Percentiles rank a stretch among this genome's conserved stretches.
Evolutionary conservation across 2,329 filamentous ascomycete genomes (phyloP).

Genomic region (Diaporthe vaccinii): DNA sequence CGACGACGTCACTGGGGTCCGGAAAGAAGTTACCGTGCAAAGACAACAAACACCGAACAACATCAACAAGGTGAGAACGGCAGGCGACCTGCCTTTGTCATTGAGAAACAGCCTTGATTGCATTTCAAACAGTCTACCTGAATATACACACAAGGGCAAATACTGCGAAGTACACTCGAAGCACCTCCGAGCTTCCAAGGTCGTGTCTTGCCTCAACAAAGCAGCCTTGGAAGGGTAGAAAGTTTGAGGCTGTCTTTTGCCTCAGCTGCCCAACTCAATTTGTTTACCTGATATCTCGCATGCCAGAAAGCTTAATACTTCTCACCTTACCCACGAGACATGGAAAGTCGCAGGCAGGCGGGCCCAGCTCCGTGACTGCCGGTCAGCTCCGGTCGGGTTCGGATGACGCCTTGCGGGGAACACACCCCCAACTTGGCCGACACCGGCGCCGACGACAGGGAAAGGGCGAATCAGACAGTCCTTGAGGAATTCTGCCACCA

Average conservation of each 20-base stretch:
- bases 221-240: no score
- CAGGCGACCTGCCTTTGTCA: not conserved
- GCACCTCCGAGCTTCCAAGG: not conserved
- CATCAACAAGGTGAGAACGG: not conserved
- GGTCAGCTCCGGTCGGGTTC: constrained; percentile 5
- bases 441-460: constrained; percentile 22
- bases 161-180: no score
- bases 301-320: not conserved
- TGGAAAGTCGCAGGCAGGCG: not conserved
- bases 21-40: not conserved
- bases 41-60: not conserved
- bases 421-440: constrained; percentile 13
- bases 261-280: not conserved
- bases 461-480: constrained; percentile 28
- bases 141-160: not conserved
- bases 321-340: constrained; percentile 10
- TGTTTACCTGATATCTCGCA: not conserved
- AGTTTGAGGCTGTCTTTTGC: no score
- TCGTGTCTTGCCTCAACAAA: not conserved
- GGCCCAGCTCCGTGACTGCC: constrained; percentile 9
- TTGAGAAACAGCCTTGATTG: not conserved
- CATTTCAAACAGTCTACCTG: not conserved
- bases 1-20: constrained; percentile 23
- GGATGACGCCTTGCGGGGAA: constrained; percentile 28
- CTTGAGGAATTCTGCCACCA: not conserved